Evolutionary conservation across 2,329 filamentous ascomycete genomes (phyloP).

Genomic region (Simplicillium sp.): DNA sequence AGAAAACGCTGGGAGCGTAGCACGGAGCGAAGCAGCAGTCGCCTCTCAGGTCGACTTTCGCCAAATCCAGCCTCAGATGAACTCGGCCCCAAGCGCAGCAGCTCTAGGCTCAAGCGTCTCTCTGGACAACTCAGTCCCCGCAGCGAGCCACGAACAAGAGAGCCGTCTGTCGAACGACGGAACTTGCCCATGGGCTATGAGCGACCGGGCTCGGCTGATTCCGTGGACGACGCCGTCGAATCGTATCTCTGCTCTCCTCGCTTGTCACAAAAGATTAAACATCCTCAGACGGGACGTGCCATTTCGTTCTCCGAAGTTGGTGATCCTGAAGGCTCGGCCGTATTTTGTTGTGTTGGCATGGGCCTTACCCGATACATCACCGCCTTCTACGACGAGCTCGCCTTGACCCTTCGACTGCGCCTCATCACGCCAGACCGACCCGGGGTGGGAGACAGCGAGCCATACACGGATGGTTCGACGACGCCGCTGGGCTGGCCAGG

Average conservation of each 20-base stretch:
- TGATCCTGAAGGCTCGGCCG: constrained; percentile 80
- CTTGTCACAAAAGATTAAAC: constrained; percentile 77
- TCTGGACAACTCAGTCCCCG: constrained; percentile 38
- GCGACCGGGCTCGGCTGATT: constrained; percentile 70
- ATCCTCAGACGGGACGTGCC: constrained; percentile 75
- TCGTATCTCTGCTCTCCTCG: constrained; percentile 75
- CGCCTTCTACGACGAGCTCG: constrained; percentile 94
- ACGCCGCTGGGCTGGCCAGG: constrained; percentile 92
- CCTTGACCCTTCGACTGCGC: constrained; percentile 75
- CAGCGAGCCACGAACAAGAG: constrained; percentile 23
- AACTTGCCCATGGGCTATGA: constrained; percentile 49
- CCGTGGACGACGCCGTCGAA: constrained; percentile 79
- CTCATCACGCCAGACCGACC: constrained; percentile 91
- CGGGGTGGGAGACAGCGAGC: constrained; percentile 84
- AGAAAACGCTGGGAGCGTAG: constrained; percentile 40
- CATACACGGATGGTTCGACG: constrained; percentile 70
- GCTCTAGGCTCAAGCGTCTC: constrained; percentile 48
- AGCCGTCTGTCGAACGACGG: constrained; percentile 16
- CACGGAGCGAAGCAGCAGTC: constrained; percentile 32
- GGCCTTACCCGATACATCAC: constrained; percentile 91
- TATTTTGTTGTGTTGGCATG: constrained; percentile 98
- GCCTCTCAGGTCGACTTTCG: constrained; percentile 37
- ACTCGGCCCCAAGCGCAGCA: constrained; percentile 41
- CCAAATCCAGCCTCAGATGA: constrained; percentile 34
- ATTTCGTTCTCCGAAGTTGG: constrained; percentile 98